phyloP scores from a whole-genome alignment of 805 yeast genomes.

The Candida nemodendra region DNA sequence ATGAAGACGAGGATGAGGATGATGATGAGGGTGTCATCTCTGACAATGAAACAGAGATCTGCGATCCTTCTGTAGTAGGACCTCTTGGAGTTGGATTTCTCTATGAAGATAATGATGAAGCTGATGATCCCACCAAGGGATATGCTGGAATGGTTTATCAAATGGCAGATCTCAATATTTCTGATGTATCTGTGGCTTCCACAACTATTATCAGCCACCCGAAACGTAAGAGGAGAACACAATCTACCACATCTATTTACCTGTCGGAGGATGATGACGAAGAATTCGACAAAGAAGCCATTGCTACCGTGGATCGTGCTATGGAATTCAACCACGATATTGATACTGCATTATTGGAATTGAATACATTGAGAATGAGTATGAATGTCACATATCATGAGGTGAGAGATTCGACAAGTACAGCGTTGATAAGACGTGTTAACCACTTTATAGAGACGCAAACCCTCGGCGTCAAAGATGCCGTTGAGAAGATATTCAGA shows the following conservation, averaged over 20 bases:
- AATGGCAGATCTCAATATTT: conserved; percentile 43
- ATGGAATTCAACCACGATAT: conserved; percentile 88
- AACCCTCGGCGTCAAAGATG: conserved; percentile 73
- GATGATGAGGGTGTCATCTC: conserved; percentile 25
- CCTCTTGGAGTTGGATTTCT: conserved; percentile 49
- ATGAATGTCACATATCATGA: conserved; percentile 95
- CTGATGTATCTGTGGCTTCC: conserved; percentile 55
- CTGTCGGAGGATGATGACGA: conserved; percentile 50
- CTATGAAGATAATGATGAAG: conserved; percentile 52
- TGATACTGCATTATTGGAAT: conserved; percentile 88
- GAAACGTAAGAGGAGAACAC: conserved; percentile 40
- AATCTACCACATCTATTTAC: conserved; percentile 33
- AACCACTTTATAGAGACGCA: conserved; percentile 74
- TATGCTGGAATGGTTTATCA: conserved; percentile 44
- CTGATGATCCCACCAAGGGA: conserved; percentile 28
- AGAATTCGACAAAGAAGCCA: conserved; percentile 85
- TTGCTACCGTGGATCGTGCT: conserved; percentile 89
- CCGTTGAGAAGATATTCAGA: conserved; percentile 69
- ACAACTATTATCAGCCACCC: conserved; percentile 33
- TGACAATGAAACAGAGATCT: conserved; percentile 11
- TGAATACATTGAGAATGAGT: conserved; percentile 95
- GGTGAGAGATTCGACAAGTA: conserved; percentile 77
- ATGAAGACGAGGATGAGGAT: conserved; percentile 20
- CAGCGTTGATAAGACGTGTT: conserved; percentile 68
- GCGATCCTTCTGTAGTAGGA: conserved; percentile 40